Base-by-base conservation (phyloP, 768 basidiomycete species). In the Termitomyces sp. region DNA sequence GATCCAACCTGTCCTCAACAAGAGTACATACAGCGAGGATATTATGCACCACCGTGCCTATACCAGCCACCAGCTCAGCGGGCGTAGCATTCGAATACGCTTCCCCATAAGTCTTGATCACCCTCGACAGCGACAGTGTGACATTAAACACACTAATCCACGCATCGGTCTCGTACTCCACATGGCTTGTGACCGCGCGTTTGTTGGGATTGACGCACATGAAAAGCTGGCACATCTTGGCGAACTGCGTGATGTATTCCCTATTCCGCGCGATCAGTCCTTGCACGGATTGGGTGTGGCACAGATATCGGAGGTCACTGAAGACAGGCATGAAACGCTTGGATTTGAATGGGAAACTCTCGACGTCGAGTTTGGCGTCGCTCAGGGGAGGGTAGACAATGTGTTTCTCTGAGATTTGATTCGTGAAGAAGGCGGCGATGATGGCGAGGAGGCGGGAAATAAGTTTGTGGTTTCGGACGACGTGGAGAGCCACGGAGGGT, bases 111-210 rank as follows among this genome's bases (percentile, higher is more conserved):
- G 88, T 87, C 67, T 93, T 91, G 75, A 92, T 91, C 40, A 93
- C 85, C 43, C 93, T 86, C 6, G 90, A 89, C 25, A 99, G 74
- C 34, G 92, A 95, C 10, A 96, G 82, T 6, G 94, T 95, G 23
- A 98, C 89, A 63, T 95, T 95, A 73, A 98, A 98, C 14, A 97
- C 92, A 64, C 88, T 91, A 60, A 97, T 92, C 96, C 95, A 97
- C 19, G 89, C 89, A 62, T 99, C 97, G 31, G 90, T 89, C 74
- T 99, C 97, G 73, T 91, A 99, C 70, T 98, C 96, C 64, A 99
- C 85, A 63, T 98, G 97, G 51, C 77, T 87, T 29, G 82, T 80
- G 5, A 79, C 84, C 19, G 89, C 92, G 17, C 96, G 84, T 63
- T 87, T 86, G 71, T 95, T 94, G 2, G 95, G 88, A 66, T 96